Evolutionary conservation across 139 green algal genomes (phyloP).

Genomic region (Pseudopediastrum boryanum): DNA sequence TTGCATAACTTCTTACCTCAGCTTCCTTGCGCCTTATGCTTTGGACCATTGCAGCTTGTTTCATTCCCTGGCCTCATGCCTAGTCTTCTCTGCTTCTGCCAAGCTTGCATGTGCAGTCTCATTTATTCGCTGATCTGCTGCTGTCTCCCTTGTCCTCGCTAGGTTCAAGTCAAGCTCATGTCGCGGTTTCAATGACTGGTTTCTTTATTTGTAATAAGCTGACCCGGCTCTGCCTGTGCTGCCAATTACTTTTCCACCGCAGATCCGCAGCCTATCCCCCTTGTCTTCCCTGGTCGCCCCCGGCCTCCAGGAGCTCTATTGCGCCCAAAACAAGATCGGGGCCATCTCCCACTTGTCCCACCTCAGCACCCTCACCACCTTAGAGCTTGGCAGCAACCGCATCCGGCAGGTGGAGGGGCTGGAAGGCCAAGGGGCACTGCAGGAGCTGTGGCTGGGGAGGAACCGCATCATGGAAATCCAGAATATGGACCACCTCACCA

Average conservation of each 20-base stretch:
- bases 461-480: constrained; percentile 84
- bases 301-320: constrained; percentile 79
- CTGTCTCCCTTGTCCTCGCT: not conserved
- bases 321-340: constrained; percentile 87
- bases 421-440: constrained; percentile 49
- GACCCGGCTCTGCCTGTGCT: no score
- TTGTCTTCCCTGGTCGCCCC: constrained; percentile 50
- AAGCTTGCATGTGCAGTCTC: not conserved
- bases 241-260: no score
- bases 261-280: constrained; percentile 72
- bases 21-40: no score
- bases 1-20: no score
- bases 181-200: not conserved
- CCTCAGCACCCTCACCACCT: constrained; percentile 67
- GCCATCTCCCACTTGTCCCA: constrained; percentile 59
- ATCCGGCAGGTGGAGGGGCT: constrained; percentile 49
- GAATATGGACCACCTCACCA: constrained; percentile 53
- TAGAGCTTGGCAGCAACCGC: constrained; percentile 96
- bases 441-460: constrained; percentile 92
- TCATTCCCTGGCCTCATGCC: no score
- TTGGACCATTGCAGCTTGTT: no score
- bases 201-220: not conserved
- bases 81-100: not conserved
- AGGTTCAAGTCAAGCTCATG: not conserved
- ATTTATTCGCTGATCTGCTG: not conserved